phyloP scores from a whole-genome alignment of 2,329 filamentous ascomycete genomes.

The Ophiocordyceps polyrhachis-furcata region DNA sequence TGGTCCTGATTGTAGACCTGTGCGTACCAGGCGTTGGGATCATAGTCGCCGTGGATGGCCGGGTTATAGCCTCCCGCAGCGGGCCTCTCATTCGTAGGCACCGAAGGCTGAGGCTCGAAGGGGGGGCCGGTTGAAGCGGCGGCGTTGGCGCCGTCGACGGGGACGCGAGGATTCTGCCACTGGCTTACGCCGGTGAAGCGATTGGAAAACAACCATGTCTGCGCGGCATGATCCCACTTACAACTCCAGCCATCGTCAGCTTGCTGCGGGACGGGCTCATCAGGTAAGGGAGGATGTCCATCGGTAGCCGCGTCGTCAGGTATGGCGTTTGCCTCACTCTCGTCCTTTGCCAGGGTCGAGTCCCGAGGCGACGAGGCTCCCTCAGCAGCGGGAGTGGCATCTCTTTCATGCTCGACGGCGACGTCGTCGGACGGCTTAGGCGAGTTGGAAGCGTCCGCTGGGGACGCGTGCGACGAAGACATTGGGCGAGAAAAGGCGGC shows the following conservation, averaged over 20 bases:
- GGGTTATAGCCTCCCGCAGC: slow-evolving; percentile 75
- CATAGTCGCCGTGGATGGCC: slow-evolving; percentile 89
- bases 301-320: slow-evolving; percentile 13
- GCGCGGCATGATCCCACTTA: slow-evolving; percentile 50
- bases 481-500: background rate
- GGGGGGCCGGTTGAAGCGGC: slow-evolving; percentile 7
- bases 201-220: slow-evolving; percentile 73
- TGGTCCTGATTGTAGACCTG: slow-evolving; percentile 27
- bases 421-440: slow-evolving; percentile 3
- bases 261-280: slow-evolving; percentile 27
- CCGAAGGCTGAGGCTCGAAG: slow-evolving; percentile 9
- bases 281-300: slow-evolving; percentile 23
- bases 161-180: slow-evolving; percentile 73
- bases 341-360: background rate
- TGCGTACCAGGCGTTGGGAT: slow-evolving; percentile 89
- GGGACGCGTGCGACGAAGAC: slow-evolving; percentile 2
- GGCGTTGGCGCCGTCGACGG: slow-evolving; percentile 17
- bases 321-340: slow-evolving; percentile 3
- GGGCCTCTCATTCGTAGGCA: slow-evolving; percentile 16
- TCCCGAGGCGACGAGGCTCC: background rate
- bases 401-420: slow-evolving; percentile 2
- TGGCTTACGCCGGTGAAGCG: slow-evolving; percentile 56
- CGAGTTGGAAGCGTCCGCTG: slow-evolving; percentile 2
- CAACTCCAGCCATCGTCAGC: slow-evolving; percentile 66
- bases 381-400: slow-evolving; percentile 3